Base-by-base conservation (phyloP, 805 yeast genomes). In the Cyberlindnera veronae region DNA sequence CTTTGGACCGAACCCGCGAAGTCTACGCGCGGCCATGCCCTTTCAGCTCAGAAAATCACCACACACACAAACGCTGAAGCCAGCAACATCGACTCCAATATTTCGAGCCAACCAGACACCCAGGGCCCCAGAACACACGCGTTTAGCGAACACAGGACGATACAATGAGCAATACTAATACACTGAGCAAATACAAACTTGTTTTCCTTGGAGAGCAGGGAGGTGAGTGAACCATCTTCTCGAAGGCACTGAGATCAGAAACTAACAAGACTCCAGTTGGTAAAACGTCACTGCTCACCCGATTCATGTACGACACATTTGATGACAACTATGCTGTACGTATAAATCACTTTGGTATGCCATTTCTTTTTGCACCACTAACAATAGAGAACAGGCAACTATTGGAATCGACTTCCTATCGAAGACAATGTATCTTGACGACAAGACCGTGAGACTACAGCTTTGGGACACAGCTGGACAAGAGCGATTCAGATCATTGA, bases 401-500 rank as follows among this genome's bases (percentile, higher is more conserved):
- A 89, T 93, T 39, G 99, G 99, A 19, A 93, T 93, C 47, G 98
- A 93, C 61, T 93, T 93, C 58, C 74, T 93, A 50, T 85, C 95
- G 29, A 91, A 86, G 60, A 89, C 96, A 5, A 87, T 88, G 95
- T 93, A 93, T 62, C 69, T 93, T 36, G 96, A 95, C 51, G 98
- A 93, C 63, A 89, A 91, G 51, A 93, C 99, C 3, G 86, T 93
- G 29, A 75, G 99, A 55, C 72, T 93, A 48, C 99, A 93, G 66
- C 68, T 93, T 43, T 93, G 99, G 98, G 98, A 90, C 61, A 90
- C 98, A 4, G 96, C 96, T 1, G 96, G 98, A 13, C 98, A 90
- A 65, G 99, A 93, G 63, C 69, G 99, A 53, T 93, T 93, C 69
- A 73, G 98, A 57, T 84, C 95, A 14, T 74, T 93, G 60, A 91